phyloP scores from a whole-genome alignment of 768 basidiomycete species.

The Leccinum uliginosum region DNA sequence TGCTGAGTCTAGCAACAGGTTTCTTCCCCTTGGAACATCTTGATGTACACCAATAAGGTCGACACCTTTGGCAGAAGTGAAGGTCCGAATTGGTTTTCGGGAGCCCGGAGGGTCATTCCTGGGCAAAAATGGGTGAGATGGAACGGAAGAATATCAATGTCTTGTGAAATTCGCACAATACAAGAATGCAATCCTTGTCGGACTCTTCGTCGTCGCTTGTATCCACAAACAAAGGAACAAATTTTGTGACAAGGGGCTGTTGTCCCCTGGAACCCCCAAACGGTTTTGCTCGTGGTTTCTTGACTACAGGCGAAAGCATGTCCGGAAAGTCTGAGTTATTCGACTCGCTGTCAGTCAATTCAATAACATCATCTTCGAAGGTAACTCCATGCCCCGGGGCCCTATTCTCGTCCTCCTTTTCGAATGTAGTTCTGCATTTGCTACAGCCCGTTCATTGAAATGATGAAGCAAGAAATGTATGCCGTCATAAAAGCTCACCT shows the following conservation, averaged over 20 bases:
- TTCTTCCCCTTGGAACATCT: slow-evolving; percentile 2
- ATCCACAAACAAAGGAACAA: slow-evolving; percentile 25
- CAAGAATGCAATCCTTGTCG: slow-evolving; percentile 37
- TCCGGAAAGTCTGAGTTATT: slow-evolving; percentile 20
- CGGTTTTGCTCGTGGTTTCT: slow-evolving; percentile 6
- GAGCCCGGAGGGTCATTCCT: slow-evolving; percentile 49
- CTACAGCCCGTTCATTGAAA: slow-evolving; percentile 5
- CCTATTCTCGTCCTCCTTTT: not conserved
- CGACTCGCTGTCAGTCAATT: slow-evolving; percentile 30
- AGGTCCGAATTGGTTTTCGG: slow-evolving; percentile 39
- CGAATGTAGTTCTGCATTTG: not conserved
- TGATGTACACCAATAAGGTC: slow-evolving; percentile 1
- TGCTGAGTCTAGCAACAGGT: slow-evolving; percentile 9
- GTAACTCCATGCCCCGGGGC: not conserved
- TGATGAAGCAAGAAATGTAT: not conserved
- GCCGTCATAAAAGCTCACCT: slow-evolving; percentile 11
- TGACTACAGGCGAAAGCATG: slow-evolving; percentile 21
- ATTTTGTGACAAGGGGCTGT: not conserved
- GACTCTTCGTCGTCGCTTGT: slow-evolving; percentile 30
- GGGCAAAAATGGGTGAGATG: slow-evolving; percentile 2
- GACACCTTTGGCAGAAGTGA: slow-evolving; percentile 5
- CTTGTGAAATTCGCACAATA: slow-evolving; percentile 29
- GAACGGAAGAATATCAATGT: not conserved
- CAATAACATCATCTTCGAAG: slow-evolving; percentile 22
- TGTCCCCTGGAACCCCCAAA: slow-evolving; percentile 7